phyloP scores from a whole-genome alignment of 2,329 filamentous ascomycete species.

The Trichoderma harzianum region DNA sequence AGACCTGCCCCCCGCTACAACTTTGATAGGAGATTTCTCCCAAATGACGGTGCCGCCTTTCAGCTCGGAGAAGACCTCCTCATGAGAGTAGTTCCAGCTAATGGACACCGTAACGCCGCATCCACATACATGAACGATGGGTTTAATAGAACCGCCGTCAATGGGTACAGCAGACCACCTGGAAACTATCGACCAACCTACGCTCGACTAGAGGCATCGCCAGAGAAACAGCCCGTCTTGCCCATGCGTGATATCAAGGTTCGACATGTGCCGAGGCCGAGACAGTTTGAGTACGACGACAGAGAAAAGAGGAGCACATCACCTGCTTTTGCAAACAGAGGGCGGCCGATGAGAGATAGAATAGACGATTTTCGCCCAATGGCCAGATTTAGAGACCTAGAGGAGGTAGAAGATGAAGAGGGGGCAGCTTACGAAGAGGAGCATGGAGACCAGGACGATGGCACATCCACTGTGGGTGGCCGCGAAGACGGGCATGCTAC shows the following conservation, averaged over 20 bases:
- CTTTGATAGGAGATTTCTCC: conserved; percentile 15
- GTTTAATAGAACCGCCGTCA: conserved; percentile 27
- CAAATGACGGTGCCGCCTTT: conserved; percentile 26
- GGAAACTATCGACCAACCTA: conserved; percentile 19
- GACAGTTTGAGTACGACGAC: background rate
- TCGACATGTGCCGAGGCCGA: conserved; percentile 20
- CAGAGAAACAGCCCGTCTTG: conserved; percentile 33
- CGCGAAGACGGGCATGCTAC: conserved; percentile 26
- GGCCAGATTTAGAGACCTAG: conserved; percentile 20
- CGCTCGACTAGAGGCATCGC: conserved; percentile 25
- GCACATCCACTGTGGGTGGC: conserved; percentile 22
- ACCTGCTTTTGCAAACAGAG: conserved; percentile 24
- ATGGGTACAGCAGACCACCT: conserved; percentile 19
- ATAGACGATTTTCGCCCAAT: conserved; percentile 22
- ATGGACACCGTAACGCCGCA: conserved; percentile 25
- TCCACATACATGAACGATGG: conserved; percentile 31
- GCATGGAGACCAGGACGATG: conserved; percentile 21
- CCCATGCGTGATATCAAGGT: conserved; percentile 38
- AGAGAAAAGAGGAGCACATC: conserved; percentile 24
- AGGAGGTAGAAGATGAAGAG: conserved; percentile 17
- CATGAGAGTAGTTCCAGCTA: conserved; percentile 34
- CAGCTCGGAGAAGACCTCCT: conserved; percentile 37
- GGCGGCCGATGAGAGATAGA: conserved; percentile 23
- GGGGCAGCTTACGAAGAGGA: background rate
- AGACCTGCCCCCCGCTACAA: conserved; percentile 9